Evolutionary conservation across 164 flowering plant genomes (phyloP), one percentile per base, ranked within the genome.

Genomic region (Vitis riparia): DNA sequence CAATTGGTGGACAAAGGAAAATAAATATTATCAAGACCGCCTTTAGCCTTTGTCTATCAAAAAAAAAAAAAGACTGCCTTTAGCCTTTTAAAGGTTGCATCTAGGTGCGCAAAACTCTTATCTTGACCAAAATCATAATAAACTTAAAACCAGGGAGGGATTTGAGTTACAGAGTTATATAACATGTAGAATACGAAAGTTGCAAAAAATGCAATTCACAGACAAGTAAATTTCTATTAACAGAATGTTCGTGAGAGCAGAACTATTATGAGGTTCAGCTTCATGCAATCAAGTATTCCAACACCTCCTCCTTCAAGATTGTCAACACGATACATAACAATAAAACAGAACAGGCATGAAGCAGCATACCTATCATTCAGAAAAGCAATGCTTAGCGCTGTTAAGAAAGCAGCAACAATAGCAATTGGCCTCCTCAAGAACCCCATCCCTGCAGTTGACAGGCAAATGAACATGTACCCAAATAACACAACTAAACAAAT

Each of bases 401-500:
- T 89, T 32, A 85, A 74, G n/a, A 85, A 17, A 63, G 98, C 96
- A 78, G 99, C 97, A 56, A 93, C 76, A 67, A 95, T 88, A 17
- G 96, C 91, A 61, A 90, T 80, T 11, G 98, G 98, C 82, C 84
- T 86, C 77, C 87, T 75, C 11, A 91, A 85, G 77, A 92, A 95
- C 32, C 96, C 99, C 83, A 95, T n/a, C 30, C 90, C 99, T 93
- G 73, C 47, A 68, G 32, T 55, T 27, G 52, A 62, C 19, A 14
- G 61, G 23, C 10, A 60, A 11, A 15, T 53, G 50, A n/a, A 8
- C 48, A 17, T 63, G 51, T 65, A 51, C 2, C 50, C 4, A 10
- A 50, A 65, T 2, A 48, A 55, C 2, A 51, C 1, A 69, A 4
- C 8, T 23, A n/a, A 0, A 19, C 9, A 5, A 50, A 19, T 3